Evolutionary conservation across 2,329 filamentous ascomycete genomes (phyloP).

Genomic region (Ophiognomonia clavigignenti-juglandacearum): DNA sequence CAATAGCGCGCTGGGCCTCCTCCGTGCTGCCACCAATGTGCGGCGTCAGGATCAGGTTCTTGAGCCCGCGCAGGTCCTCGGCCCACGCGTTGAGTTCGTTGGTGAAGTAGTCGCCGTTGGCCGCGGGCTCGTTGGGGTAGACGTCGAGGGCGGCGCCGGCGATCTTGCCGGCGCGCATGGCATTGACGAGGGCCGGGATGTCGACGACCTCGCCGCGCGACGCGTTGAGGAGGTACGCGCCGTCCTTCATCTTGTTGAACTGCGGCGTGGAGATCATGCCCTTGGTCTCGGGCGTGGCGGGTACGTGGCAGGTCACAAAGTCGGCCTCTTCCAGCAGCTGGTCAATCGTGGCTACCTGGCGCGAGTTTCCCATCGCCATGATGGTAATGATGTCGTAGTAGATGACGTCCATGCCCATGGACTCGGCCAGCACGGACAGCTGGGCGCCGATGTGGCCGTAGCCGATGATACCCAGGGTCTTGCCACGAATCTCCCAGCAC

Average conservation of each 20-base stretch:
- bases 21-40: constrained; percentile 98
- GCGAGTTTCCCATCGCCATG: constrained; percentile 87
- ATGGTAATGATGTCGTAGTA: constrained; percentile 94
- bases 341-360: constrained; percentile 74
- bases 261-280: constrained; percentile 81
- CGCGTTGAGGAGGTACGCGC: constrained; percentile 93
- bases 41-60: constrained; percentile 91
- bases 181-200: constrained; percentile 84
- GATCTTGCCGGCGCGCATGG: constrained; percentile 79
- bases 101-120: constrained; percentile 94
- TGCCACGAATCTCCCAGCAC: constrained; percentile 98
- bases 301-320: constrained; percentile 93
- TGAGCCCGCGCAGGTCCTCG: constrained; percentile 76
- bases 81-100: constrained; percentile 77
- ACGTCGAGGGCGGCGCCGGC: constrained; percentile 96
- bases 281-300: constrained; percentile 86
- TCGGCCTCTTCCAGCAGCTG: constrained; percentile 75
- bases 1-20: constrained; percentile 94
- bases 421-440: constrained; percentile 88
- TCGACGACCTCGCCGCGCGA: constrained; percentile 91
- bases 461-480: constrained; percentile 92
- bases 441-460: constrained; percentile 98
- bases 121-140: constrained; percentile 87
- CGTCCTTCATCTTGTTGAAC: constrained; percentile 84
- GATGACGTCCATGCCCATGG: constrained; percentile 97